Evolutionary conservation across 2,329 filamentous ascomycete species (phyloP), one percentile per base, ranked within the genome.

Genomic region (Neonectria punicea): DNA sequence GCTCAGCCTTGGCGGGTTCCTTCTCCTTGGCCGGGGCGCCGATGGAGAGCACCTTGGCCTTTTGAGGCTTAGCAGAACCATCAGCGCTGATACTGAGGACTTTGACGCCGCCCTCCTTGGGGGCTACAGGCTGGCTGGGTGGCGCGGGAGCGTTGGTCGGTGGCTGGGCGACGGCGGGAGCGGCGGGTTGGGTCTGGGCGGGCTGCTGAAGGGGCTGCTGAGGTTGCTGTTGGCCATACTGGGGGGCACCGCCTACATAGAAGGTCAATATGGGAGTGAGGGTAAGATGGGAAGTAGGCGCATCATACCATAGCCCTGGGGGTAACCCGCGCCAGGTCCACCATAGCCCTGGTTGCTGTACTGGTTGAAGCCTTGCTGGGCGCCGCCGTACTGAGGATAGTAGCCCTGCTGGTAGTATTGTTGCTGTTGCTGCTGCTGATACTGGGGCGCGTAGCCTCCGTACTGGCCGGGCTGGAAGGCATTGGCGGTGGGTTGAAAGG

Each of bases 401-500:
- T 88, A 87, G 66, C 82, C 83, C 67, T 83, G 82, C 65, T 84
- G 83, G 58, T 85, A 84, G 69, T 86, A 85, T 65, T 86, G 83
- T 7, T 83, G 82, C 65, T 84, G 83, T 57, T 85, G 84, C 69
- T 62, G 74, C 63, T 85, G 84, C 69, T 86, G 85, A 66, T 84
- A 82, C 72, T 88, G 85, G 67, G 81, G 83, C 53, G 82, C 82
- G 71, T 85, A 90, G 69, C 89, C 84, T 59, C 84, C 89, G 73
- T 86, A 94, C 66, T 82, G 92, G 53, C 91, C 91, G 9, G 92
- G 92, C 61, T 90, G 87, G 79, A 94, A 95, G 22, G 87, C 79
- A 67, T 88, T 83, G 36, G 91, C 92, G 54, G 88, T 89, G 18
- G 93, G 93, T 53, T 90, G 88, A 82, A 97, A 96, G 20, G 90